Conservation (phyloP, 352 stramenopile species). For the Phytopythium vexans region DNA sequence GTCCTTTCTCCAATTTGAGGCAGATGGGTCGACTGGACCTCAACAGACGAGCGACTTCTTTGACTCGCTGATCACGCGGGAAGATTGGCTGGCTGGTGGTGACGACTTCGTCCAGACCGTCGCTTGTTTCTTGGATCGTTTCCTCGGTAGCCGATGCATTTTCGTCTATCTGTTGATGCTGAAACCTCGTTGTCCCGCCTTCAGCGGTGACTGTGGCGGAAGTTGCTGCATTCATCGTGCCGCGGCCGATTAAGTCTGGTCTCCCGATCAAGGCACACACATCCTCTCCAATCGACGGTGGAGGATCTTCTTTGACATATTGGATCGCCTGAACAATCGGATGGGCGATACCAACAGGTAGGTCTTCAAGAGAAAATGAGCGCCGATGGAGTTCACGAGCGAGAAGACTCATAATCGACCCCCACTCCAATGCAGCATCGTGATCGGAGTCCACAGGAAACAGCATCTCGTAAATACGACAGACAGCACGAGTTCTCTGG, state of each 20-base stretch:
- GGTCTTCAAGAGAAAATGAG: constrained; percentile 40
- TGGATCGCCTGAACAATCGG: constrained; percentile 55
- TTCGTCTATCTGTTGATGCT: constrained; percentile 14
- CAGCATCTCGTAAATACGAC: constrained; percentile 40
- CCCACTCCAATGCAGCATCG: constrained; percentile 11
- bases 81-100: constrained; percentile 56
- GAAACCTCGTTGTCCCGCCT: constrained; percentile 1
- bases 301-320: constrained; percentile 55
- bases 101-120: constrained; percentile 70
- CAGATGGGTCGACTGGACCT: constrained; percentile 71
- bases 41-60: constrained; percentile 78
- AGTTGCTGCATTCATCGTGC: constrained; percentile 8
- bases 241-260: constrained; percentile 46
- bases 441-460: constrained; percentile 5
- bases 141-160: constrained; percentile 5
- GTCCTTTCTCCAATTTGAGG: constrained; percentile 64
- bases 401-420: constrained; percentile 50
- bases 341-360: constrained; percentile 57
- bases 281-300: constrained; percentile 48
- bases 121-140: constrained; percentile 25
- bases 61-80: constrained; percentile 67
- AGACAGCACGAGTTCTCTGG: constrained; percentile 30
- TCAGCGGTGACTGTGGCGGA: constrained; percentile 4
- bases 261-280: constrained; percentile 55
- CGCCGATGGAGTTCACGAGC: constrained; percentile 33